phyloP scores from a whole-genome alignment of 768 basidiomycete species.

The Amanita fuliginea region DNA sequence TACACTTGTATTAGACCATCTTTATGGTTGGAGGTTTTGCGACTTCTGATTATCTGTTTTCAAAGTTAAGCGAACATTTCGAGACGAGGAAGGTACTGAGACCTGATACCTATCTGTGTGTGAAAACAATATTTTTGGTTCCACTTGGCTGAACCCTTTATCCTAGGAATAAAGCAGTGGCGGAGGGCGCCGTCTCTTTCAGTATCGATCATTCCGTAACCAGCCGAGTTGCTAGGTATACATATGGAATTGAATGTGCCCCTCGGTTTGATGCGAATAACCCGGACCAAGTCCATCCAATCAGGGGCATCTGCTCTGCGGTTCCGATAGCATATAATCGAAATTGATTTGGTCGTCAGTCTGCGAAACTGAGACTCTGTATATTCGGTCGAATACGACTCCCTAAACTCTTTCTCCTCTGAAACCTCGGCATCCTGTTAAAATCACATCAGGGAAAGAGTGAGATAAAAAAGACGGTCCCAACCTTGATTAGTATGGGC shows the following conservation, averaged over 20 bases:
- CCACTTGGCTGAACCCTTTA: constrained; percentile 5
- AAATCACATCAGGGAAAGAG: too few species aligned
- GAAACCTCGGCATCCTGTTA: constrained; percentile 14
- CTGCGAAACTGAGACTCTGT: constrained; percentile 6
- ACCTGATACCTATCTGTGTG: constrained; percentile 37
- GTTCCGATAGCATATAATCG: constrained; percentile 7
- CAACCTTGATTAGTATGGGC: constrained; percentile 8
- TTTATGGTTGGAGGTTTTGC: constrained; percentile 46
- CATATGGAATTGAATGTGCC: constrained; percentile 8
- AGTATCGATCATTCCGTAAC: constrained; percentile 13
- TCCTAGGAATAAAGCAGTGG: constrained; percentile 16
- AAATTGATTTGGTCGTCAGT: constrained; percentile 5
- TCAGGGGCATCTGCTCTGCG: constrained; percentile 7
- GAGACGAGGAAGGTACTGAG: constrained; percentile 23
- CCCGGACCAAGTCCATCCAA: constrained; percentile 12
- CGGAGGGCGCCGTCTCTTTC: constrained; percentile 16
- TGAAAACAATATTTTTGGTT: not conserved
- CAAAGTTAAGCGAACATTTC: constrained; percentile 25
- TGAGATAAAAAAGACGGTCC: not conserved
- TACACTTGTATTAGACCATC: constrained; percentile 20
- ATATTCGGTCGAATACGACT: constrained; percentile 3
- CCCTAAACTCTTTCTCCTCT: constrained; percentile 14
- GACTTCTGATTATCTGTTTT: constrained; percentile 37
- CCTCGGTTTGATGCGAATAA: constrained; percentile 1
- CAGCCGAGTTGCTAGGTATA: constrained; percentile 8